Evolutionary conservation across 768 basidiomycete genomes (phyloP).

Genomic region (Xerocomus potaroensis): DNA sequence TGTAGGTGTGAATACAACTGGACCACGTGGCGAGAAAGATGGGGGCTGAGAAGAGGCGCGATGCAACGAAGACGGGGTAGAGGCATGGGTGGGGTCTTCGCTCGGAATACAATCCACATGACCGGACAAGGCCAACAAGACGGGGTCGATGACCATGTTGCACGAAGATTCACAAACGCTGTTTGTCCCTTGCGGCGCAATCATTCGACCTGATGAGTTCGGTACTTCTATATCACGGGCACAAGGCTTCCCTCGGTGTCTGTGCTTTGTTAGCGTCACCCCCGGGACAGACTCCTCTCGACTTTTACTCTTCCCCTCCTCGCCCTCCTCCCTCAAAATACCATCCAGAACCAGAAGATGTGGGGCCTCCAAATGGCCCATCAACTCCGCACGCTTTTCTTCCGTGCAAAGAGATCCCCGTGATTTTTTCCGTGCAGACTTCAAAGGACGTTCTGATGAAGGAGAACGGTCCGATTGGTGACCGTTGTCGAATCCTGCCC

Average conservation of each 20-base stretch:
- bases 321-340: constrained; percentile 32
- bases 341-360: constrained; percentile 35
- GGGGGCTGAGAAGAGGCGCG: background rate
- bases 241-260: constrained; percentile 3
- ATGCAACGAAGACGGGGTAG: background rate
- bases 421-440: background rate
- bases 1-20: too few relatives aligned
- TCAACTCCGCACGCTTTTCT: constrained; percentile 23
- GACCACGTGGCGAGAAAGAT: background rate
- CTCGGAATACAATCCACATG: background rate
- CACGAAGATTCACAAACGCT: background rate
- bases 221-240: background rate
- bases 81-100: background rate
- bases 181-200: background rate
- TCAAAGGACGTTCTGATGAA: background rate
- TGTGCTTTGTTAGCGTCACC: background rate
- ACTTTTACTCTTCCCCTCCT: constrained; percentile 9
- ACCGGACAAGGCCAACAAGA: constrained; percentile 25
- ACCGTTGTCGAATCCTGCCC: background rate
- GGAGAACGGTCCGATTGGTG: background rate
- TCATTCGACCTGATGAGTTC: background rate
- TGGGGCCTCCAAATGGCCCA: constrained; percentile 25
- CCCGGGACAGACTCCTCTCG: constrained; percentile 7
- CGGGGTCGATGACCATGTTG: constrained; percentile 30
- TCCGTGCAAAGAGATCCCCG: background rate